Evolutionary conservation across 441 rosid species (phyloP).

Genomic region (Bruguiera hainesii): DNA sequence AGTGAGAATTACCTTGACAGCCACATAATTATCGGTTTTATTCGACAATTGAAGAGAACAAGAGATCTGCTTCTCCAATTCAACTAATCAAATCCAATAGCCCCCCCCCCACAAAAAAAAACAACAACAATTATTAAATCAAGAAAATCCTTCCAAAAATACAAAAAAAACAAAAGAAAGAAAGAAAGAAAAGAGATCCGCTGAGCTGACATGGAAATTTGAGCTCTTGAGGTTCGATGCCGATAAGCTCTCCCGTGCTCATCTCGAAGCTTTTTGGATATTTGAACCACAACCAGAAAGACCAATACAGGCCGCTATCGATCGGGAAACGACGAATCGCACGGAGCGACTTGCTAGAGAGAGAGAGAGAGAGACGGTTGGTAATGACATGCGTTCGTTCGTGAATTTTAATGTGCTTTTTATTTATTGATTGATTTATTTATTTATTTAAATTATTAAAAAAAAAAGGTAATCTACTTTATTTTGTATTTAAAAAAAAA

Average conservation of each 20-base stretch:
- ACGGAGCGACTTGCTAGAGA: too few species aligned
- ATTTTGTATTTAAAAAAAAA: too few species aligned
- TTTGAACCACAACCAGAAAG: too few species aligned
- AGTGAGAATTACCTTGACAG: constrained; percentile 49
- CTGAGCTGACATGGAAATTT: constrained; percentile 52
- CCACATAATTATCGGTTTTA: constrained; percentile 58
- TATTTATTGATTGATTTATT: too few species aligned
- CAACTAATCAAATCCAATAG: constrained; percentile 37
- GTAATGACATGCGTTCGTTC: too few species aligned
- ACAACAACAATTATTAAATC: neutral
- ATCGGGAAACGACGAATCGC: too few species aligned
- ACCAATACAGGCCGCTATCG: too few species aligned
- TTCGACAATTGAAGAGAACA: constrained; percentile 67
- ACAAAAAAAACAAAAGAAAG: constrained; percentile 1
- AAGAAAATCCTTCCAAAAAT: constrained; percentile 5
- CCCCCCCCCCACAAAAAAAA: neutral
- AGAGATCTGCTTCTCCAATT: constrained; percentile 86
- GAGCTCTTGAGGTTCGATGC: constrained; percentile 67
- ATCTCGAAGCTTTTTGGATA: constrained; percentile 22
- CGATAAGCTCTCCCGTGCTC: constrained; percentile 64
- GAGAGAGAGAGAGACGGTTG: too few species aligned
- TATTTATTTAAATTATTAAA: too few species aligned
- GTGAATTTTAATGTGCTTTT: too few species aligned
- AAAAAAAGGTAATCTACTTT: too few species aligned
- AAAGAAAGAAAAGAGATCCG: constrained; percentile 4